Conservation (phyloP, 2,329 filamentous ascomycete genomes). For the Claviceps quebecensis region DNA sequence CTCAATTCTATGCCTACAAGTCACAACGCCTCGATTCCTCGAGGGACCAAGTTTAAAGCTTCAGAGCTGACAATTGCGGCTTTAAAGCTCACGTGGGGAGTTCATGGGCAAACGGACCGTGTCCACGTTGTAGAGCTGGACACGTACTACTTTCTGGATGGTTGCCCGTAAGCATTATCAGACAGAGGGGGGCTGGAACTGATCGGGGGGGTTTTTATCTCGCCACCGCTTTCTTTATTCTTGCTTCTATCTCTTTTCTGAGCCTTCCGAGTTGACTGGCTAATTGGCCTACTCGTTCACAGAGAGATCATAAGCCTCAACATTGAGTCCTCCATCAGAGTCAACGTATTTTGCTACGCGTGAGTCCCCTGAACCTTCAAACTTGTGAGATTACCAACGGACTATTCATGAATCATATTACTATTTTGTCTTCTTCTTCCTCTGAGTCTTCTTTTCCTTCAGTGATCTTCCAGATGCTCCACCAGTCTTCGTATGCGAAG, state of each 20-base stretch:
- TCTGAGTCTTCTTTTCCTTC: too few species aligned
- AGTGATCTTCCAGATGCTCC: too few species aligned
- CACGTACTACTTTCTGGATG: conserved; percentile 4
- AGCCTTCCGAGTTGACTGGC: neutral
- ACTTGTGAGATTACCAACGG: neutral
- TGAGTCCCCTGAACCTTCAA: neutral
- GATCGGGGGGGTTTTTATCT: neutral
- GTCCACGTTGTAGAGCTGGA: neutral
- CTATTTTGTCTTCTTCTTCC: neutral
- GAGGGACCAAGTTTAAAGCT: too few species aligned
- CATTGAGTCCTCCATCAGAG: neutral
- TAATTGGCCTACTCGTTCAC: neutral
- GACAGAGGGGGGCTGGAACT: too few species aligned
- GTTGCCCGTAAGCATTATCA: conserved; percentile 1
- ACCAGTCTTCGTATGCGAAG: too few species aligned
- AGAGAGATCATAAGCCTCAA: neutral
- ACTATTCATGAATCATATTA: neutral
- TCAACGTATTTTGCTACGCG: neutral
- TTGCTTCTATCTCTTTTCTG: neutral
- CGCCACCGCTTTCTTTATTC: neutral
- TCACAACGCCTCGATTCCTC: too few species aligned
- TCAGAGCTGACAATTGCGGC: neutral
- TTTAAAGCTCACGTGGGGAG: conserved; percentile 6
- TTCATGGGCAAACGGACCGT: conserved; percentile 5
- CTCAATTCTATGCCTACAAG: too few species aligned